Evolutionary conservation across 169 alveolate species (phyloP), one percentile per base, ranked within the genome.

Genomic region (Plasmodium reichenowi): DNA sequence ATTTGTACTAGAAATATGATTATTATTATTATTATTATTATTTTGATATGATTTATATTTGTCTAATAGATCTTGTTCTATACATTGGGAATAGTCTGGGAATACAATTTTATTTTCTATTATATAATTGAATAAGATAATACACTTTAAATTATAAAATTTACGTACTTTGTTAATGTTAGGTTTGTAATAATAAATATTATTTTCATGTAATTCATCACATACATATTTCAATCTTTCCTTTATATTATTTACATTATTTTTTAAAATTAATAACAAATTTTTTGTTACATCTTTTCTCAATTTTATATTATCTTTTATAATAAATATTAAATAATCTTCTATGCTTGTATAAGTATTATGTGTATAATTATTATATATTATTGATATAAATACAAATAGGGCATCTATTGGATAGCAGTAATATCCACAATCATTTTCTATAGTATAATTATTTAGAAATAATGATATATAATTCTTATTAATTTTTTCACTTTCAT

Each of bases 341-440:
- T 73, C 91, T 50, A 83, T 15, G n/a, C 86, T 83, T 48, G 63
- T 83, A 15, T 56, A 83, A 10, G 71, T 83, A 60, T 70, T 70
- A 9, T 63, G 32, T 43, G 73, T 4, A 63, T 43, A 67, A 32
- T 83, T 83, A 15, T 83, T 24, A 83, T 83, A 83, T n/a, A 83
- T 70, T 13, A 83, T 26, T 10, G 86, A 68, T 58, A 63, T 83
- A 52, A 83, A 83, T n/a, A 83, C 4, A 47, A 70, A 83, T 45
- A 83, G 8, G 32, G 72, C 83, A 83, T 83, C 91, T n/a, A 83
- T 43, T 47, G 91, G 91, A 58, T 70, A 83, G 15, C 91, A 83
- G n/a, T 26, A 67, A 83, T 48, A 83, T 29, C 91, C 50, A 24
- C 64, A 70, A 2, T 67, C 86, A 58, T 83, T 83, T 29, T 83